These are phyloP conservation scores for Penicillium mononematosum DNA, from an alignment of 495 filamentous ascomycete genomes.

Conservation along the genomic window DNA sequence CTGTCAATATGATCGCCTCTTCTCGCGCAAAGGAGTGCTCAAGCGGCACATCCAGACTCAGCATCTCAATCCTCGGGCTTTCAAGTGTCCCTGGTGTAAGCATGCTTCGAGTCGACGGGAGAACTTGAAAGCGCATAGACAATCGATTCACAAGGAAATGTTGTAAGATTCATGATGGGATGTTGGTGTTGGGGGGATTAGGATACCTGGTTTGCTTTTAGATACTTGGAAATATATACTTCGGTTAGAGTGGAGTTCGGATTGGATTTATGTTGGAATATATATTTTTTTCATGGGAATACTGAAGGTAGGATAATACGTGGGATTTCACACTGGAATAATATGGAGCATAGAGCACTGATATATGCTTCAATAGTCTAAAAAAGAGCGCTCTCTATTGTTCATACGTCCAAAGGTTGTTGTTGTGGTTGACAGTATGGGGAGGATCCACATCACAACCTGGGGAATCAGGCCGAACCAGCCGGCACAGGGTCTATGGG, in stretches of 20 bases:
- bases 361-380: not conserved
- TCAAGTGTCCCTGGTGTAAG: constrained; percentile 5
- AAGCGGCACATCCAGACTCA: constrained; percentile 10
- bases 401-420: no score
- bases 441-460: constrained; percentile 5
- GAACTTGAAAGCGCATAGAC: constrained; percentile 9
- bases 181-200: not conserved
- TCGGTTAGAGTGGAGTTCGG: constrained; percentile 9
- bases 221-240: constrained; percentile 1
- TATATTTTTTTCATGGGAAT: not conserved
- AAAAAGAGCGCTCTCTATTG: not conserved
- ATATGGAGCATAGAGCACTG: not conserved
- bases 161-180: not conserved
- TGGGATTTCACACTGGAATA: not conserved
- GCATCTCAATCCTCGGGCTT: constrained; percentile 4
- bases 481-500: not conserved
- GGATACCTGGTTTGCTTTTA: constrained; percentile 2
- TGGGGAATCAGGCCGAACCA: constrained; percentile 10
- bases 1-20: constrained; percentile 4
- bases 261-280: not conserved
- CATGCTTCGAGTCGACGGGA: constrained; percentile 7
- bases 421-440: not conserved
- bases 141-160: not conserved
- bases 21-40: constrained; percentile 10
- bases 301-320: not conserved